Base-by-base conservation (phyloP, 192 early-diverging fungal genomes). In the Backusella morwellensis region DNA sequence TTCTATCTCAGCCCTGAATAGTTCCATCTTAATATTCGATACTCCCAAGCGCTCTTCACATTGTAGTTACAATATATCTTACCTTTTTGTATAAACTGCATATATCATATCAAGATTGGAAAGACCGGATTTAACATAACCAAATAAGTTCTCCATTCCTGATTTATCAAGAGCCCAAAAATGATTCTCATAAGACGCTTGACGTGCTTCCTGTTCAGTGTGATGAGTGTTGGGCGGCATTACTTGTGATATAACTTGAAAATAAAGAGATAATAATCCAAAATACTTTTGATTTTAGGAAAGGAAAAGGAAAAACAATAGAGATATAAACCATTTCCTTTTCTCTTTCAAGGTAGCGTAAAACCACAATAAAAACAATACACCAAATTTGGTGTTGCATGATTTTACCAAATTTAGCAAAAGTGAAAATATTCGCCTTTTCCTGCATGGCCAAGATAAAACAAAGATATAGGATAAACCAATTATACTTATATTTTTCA, bases 11-110 rank as follows among this genome's bases (percentile, higher is more conserved):
- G 72, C 50, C 21, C 54, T 52, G 17, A 1, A 35, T 50, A 50
- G 47, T 6, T 19, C 5, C n/a, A 5, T 50, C 4, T 50, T 50
- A 50, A 50, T 17, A n/a, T 17, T 50, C 17, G 7, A 47, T 35
- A 23, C n/a, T 47, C 17, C 17, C 71, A 50, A 11, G 19, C 14
- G 17, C 21, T 52, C 19, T 19, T 26, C 15, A 11, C 6, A 29
- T 32, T 17, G 8, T 35, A 8, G 8, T 5, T 34, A 35, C 15
- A 52, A 42, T 11, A 70, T 0, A 70, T 1, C 11, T 23, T 75
- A 75, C 74, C 74, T 75, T 47, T 75, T 66, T 6, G 35, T 75
- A 47, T 68, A 75, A 14, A 75, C 35, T 6, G 34, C 47, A 44
- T 68, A 17, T 7, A 75, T 75, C 17, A 34, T 40, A 47, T 63